Evolutionary conservation across 441 rosid species (phyloP), one percentile per base, ranked within the genome.

Genomic region (Melastoma candidum): DNA sequence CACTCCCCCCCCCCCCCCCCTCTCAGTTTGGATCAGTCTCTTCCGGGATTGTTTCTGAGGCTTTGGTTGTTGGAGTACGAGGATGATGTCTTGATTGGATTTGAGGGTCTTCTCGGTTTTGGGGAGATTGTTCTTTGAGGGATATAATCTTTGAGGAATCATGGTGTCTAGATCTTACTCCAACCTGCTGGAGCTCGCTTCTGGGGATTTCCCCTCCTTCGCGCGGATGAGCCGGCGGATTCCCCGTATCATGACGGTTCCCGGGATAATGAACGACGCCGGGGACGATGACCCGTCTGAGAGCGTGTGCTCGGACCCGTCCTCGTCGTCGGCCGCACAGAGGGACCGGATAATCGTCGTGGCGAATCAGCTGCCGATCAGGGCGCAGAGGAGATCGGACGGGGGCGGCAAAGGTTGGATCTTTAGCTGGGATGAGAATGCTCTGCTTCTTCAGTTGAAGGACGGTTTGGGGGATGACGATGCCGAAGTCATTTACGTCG

Each of bases 121-220:
- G 22, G 22, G 22, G 22, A 17, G 22, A 17, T 17, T 17, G 22
- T 17, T 17, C 22, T 17, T 17, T 17, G 22, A 17, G 22, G 22
- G 22, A 17, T 17, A 17, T 17, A 17, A 17, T 17, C 22, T 43
- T 29, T 2, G 12, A 12, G 48, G 32, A 56, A 51, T 52, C 45
- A 86, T 86, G 94, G 86, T 82, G 43, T 89, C 97, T 1, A 86
- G 90, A 69, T 89, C 95, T 4, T 89, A 89, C 60, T 83, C 97
- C 9, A 89, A 89, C 75, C 85, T 89, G 0, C 56, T 86, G 61
- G 95, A 86, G 71, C 81, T 89, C 26, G 95, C 87, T 48, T 84
- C 97, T n/a, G 90, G 86, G 1, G 88, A 83, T 47, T 55, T 76
- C 49, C 93, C 95, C 41, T 71, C 90, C 1, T 78, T 86, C 61